These are phyloP conservation scores for Neurospora terricola DNA, from an alignment of 495 filamentous ascomycete species.

Conservation along the genomic window DNA sequence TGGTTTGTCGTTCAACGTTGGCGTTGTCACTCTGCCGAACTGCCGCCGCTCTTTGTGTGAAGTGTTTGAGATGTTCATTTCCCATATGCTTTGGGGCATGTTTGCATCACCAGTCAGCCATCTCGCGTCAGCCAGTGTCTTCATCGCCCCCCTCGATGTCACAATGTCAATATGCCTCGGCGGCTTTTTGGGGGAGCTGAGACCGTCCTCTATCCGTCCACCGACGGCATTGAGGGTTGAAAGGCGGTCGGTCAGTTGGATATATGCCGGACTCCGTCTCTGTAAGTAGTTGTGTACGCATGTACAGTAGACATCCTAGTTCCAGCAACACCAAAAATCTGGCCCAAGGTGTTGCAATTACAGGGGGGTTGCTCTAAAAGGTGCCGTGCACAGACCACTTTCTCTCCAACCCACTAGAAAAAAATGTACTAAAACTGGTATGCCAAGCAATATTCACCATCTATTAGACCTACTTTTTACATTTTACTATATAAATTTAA, in stretches of 20 bases:
- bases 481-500: no score
- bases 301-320: no score
- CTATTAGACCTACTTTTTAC: no score
- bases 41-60: neutral
- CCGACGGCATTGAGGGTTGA: neutral
- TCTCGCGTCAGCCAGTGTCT: conserved; percentile 11
- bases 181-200: neutral
- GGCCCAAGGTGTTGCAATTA: no score
- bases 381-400: no score
- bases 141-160: neutral
- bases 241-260: neutral
- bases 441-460: no score
- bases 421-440: no score
- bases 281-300: neutral
- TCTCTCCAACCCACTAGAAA: no score
- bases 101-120: conserved; percentile 15
- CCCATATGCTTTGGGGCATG: neutral
- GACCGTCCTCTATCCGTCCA: neutral
- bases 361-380: no score
- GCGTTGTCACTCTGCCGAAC: neutral
- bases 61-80: neutral
- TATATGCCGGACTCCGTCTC: neutral
- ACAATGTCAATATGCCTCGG: neutral
- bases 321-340: no score
- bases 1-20: neutral